Conservation (phyloP, 495 filamentous ascomycete genomes). For the Diplogelasinospora grovesii region DNA sequence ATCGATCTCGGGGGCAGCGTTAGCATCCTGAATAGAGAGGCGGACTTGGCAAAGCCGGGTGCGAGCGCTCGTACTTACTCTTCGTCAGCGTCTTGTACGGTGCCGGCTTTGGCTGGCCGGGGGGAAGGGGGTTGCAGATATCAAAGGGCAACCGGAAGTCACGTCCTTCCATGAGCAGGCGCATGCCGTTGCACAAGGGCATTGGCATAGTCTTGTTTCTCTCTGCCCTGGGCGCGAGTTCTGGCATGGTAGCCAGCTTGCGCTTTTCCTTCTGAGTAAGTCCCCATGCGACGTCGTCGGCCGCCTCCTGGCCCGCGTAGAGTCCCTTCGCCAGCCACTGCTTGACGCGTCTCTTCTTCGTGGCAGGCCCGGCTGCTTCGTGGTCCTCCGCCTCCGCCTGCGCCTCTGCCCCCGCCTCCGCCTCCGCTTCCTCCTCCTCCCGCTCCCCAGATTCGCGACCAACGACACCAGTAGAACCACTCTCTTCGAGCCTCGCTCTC, state of each 20-base stretch:
- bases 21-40: not conserved
- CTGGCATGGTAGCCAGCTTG: conserved; percentile 50
- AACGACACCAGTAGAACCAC: conserved; percentile 33
- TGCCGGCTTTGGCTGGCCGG: conserved; percentile 81
- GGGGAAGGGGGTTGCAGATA: conserved; percentile 77
- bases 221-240: conserved; percentile 33
- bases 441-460: conserved; percentile 23
- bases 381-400: conserved; percentile 41
- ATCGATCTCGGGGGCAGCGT: conserved; percentile 58
- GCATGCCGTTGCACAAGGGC: conserved; percentile 40
- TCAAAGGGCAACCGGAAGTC: conserved; percentile 88
- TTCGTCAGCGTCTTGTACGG: conserved; percentile 86
- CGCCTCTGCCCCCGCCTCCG: conserved; percentile 35
- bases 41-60: no score
- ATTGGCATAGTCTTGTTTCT: conserved; percentile 37
- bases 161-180: conserved; percentile 55
- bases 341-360: conserved; percentile 50
- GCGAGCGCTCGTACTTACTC: no score
- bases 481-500: conserved; percentile 8
- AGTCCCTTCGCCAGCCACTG: conserved; percentile 74
- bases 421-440: conserved; percentile 15
- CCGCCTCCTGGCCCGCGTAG: conserved; percentile 75
- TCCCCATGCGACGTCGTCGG: conserved; percentile 51
- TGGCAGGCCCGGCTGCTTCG: conserved; percentile 16
- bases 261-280: conserved; percentile 52